Evolutionary conservation across 2,329 filamentous ascomycete species (phyloP), one percentile per base, ranked within the genome.

Genomic region (Diplocarpon rosae): DNA sequence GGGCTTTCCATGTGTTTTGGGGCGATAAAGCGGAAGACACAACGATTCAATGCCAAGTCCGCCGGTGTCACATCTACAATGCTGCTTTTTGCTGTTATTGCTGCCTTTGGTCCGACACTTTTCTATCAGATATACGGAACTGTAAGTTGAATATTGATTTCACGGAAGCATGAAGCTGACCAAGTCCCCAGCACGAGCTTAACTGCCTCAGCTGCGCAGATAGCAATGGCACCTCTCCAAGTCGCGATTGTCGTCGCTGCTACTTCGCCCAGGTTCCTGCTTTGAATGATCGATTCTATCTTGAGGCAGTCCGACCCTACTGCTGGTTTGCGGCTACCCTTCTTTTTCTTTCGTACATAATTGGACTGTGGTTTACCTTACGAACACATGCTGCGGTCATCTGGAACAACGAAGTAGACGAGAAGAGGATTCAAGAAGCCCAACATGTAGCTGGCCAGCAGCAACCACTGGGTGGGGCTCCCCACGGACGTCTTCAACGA

Each of bases 91-190:
- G 90, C 92, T 17, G 85, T 94, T 32, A 92, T 98, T 56, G 90
- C 85, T 50, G 87, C 90, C 8, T 98, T 98, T 64, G 84, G 90
- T 0, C 92, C 92, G 2, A 98, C 92, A 0, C 69, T 98, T 12
- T 98, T 98, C 67, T 98, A 96, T 66, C 90, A 98, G 61, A 95
- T 98, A 51, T 96, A 96, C 63, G 93, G 92, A 55, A 95, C 88
- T 39, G 76, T 80, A 68, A 68, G 74, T 69, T 16, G 10, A 40
- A 28, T 12, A 28, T 2, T 30, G 8, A 32, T n/a, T 15, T 39
- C 34, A 24, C 9, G 14, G 2, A 30, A n/a, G 15, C 24, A 24
- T 34, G 30, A 42, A 53, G 51, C 68, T 72, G 55, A 71, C 50
- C 31, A 17, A 32, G 11, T n/a, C 33, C 43, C 12, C 61, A 80